Evolutionary conservation across 345 rosid species (phyloP), one percentile per base, ranked within the genome.

Genomic region (Mercurialis annua): DNA sequence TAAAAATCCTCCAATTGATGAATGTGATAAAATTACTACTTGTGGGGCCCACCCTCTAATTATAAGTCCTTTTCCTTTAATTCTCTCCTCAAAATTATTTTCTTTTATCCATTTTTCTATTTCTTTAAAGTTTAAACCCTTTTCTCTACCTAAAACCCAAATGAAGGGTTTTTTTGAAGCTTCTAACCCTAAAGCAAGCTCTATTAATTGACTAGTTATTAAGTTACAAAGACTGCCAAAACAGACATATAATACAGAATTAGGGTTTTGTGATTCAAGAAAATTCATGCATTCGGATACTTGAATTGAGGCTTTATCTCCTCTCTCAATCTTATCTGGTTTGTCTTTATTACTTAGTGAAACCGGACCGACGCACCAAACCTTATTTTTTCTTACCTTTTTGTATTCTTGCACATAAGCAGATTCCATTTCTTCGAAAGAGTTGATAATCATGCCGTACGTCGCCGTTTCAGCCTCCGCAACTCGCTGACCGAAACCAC

Each of bases 351-450:
- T 68, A 56, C 44, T 20, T 3, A 44, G 4, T 18, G 64, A 68
- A 24, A 46, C 71, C 6, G 64, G 71, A 58, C 71, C 71, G 17
- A 68, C 20, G 31, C 64, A 31, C 71, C 71, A 58, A 31, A 68
- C 71, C 10, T 33, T 68, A 4, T 7, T 46, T 24, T 12, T 47
- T 46, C 5, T 20, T 23, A 17, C 63, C 33, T 31, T 58, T 30
- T 16, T 57, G 54, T 46, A 54, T 34, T 31, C 55, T 8, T 46
- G 56, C 9, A 47, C 33, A 23, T 46, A 68, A 24, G 33, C 71
- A 6, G 46, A 2, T 18, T 68, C 71, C 48, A 68, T 14, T 54
- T 59, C 71, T 33, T 68, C 71, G 23, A 57, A 68, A 15, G 71
- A 44, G 24, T 68, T 68, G n/a, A 68, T 10, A 31, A 68, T 20